phyloP scores from a whole-genome alignment of 495 filamentous ascomycete species.

The Penicillium samsonianum region DNA sequence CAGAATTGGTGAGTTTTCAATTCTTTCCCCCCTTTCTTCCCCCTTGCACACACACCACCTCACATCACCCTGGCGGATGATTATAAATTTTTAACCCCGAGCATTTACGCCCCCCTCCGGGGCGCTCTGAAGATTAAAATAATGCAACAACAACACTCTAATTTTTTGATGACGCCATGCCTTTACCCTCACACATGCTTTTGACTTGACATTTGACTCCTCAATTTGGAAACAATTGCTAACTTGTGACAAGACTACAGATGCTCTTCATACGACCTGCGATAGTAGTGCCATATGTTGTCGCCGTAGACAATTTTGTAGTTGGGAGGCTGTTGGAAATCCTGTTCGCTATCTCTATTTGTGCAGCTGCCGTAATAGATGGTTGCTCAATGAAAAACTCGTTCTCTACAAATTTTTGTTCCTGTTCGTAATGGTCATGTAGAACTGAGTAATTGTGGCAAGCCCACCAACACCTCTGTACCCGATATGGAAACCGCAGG shows the following conservation, averaged over 20 bases:
- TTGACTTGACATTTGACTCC: conserved; percentile 13
- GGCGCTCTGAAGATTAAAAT: conserved; percentile 52
- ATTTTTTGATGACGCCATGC: conserved; percentile 61
- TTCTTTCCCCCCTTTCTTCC: conserved; percentile 16
- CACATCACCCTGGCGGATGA: conserved; percentile 46
- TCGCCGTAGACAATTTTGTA: conserved; percentile 13
- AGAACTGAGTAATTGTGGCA: too few species aligned
- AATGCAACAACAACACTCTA: conserved; percentile 63
- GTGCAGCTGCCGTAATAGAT: conserved; percentile 11
- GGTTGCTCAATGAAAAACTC: conserved; percentile 14
- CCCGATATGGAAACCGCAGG: too few species aligned
- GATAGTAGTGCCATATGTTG: conserved; percentile 12
- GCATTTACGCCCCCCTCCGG: conserved; percentile 33
- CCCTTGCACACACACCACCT: neutral
- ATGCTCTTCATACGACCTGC: conserved; percentile 7
- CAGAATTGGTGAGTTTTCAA: conserved; percentile 34
- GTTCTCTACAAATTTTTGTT: neutral
- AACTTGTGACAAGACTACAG: conserved; percentile 26
- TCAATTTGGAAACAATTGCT: conserved; percentile 30
- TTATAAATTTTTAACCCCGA: conserved; percentile 62
- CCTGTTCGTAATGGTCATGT: too few species aligned
- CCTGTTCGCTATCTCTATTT: conserved; percentile 5
- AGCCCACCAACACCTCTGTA: too few species aligned
- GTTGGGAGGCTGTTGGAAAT: conserved; percentile 1
- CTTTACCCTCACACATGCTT: conserved; percentile 17